Evolutionary conservation across 1,284 basidiomycete genomes (phyloP), one percentile per base, ranked within the genome.

Genomic region (Malassezia globosa): DNA sequence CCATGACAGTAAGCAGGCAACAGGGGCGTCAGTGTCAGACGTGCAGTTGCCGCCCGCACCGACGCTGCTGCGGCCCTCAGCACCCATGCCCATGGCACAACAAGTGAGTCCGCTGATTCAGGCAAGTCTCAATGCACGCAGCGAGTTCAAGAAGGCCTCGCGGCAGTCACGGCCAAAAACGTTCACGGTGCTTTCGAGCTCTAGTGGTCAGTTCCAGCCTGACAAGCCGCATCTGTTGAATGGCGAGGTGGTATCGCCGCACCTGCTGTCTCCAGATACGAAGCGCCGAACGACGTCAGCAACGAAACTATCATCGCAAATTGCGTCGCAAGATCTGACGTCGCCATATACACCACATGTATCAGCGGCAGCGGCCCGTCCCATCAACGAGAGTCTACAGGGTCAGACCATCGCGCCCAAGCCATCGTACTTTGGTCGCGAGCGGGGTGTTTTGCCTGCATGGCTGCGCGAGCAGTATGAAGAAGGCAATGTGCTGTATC

Each of bases 381-480:
- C 23, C n/a, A 14, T 31, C 44, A 48, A 24, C 50, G 55, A 8
- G 18, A 7, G 29, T 3, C 36, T 43, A 2, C 50, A 35, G 16
- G 55, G 54, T 19, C 59, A 58, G 3, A 64, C 61, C 0, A 58
- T 64, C 5, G 61, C 59, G 24, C 64, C 64, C 25, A 63, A 59
- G 40, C 55, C 64, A 1, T 60, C 62, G 38, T 66, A 66, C 22
- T 35, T 60, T 19, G 36, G 53, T 19, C 56, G 55, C 27, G 55
- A 52, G 45, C 65, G 66, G 37, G 50, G 52, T 1, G 59, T 56
- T 0, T 38, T 70, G 24, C 68, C 68, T 1, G 55, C 59, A 4
- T 71, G 68, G 68, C 51, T 71, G 34, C 60, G 60, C 37, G 68
- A 71, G 54, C 68, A 71, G 44, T 65, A 71, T 34, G 60, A 62